Conservation (phyloP, 2,329 filamentous ascomycete species). For the Penicillium fuscoglaucum region DNA sequence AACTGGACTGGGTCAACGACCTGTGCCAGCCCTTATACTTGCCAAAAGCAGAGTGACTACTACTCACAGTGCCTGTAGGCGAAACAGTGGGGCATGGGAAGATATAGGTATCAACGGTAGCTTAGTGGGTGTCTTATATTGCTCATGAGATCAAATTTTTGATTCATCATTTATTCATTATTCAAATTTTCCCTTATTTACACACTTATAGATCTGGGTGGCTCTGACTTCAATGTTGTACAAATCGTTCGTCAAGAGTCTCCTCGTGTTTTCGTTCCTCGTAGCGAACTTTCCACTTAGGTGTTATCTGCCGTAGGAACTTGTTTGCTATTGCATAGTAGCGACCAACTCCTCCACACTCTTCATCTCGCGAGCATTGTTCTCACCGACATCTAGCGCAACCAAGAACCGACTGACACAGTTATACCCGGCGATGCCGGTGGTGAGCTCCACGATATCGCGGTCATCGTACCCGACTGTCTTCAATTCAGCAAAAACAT, state of each 20-base stretch:
- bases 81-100: not conserved
- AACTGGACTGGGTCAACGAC: slow-evolving; percentile 34
- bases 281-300: not conserved
- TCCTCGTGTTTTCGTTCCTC: too few relatives aligned
- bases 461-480: slow-evolving; percentile 65
- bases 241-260: not conserved
- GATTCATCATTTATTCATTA: not conserved
- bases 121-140: not conserved
- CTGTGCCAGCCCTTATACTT: slow-evolving; percentile 36
- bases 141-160: not conserved
- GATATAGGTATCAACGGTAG: not conserved
- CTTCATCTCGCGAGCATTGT: slow-evolving; percentile 56
- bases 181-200: not conserved
- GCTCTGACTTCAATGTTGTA: not conserved
- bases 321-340: slow-evolving; percentile 11
- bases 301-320: not conserved
- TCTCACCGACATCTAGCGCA: slow-evolving; percentile 66
- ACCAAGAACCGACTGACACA: slow-evolving; percentile 84
- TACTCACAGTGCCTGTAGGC: slow-evolving; percentile 40
- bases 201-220: not conserved
- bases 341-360: slow-evolving; percentile 67
- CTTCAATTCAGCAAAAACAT: slow-evolving; percentile 61
- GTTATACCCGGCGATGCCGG: slow-evolving; percentile 84
- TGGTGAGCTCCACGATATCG: slow-evolving; percentile 80
- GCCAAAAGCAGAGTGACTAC: slow-evolving; percentile 35